Base-by-base conservation (phyloP, 2,329 filamentous ascomycete species). In the Diplodia mutila region DNA sequence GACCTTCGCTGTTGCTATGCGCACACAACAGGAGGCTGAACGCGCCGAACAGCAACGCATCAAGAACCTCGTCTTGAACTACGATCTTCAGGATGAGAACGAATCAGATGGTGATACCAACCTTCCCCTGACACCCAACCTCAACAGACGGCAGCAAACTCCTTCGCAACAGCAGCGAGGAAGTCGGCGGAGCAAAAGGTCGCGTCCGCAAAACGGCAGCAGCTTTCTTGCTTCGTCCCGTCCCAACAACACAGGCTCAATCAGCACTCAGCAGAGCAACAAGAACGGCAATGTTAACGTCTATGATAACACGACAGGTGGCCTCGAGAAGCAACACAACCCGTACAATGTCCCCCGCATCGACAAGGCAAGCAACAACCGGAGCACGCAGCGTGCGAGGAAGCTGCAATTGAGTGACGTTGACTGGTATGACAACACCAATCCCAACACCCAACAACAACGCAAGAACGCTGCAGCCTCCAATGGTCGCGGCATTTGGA, bases 1-100 rank as follows among this genome's bases (percentile, higher is more conserved):
- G 0, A 94, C 89, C 61, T 97, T 99, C 80, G 95, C 95, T 6
- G 87, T 98, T 71, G 95, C 95, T 52, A 95, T 99, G 93, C 95
- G 93, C 77, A 93, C 88, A 69, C 94, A 98, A 81, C 94, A 97
- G 77, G 91, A 96, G 80, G 94, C 93, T 2, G 94, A 98, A 77
- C 90, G 91, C 65, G 95, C 97, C 76, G 96, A 99, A 79, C 94
- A 99, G 79, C 93, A 97, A 79, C 91, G 95, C 70, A 99, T 99
- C 87, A 99, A 99, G 83, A 97, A 93, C 75, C 85, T 99, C 54
- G 95, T 99, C 65, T 84, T 99, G 73, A 98, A 97, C 80, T 97
- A 97, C 76, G 95, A 99, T 80, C 88, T 97, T 76, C 89, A 92
- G 63, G 93, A 96, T 70, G 86, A 89, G 75, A 90, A 84, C 72